Base-by-base conservation (phyloP, 331 rosid genomes). In the Erythrophleum ivorense region DNA sequence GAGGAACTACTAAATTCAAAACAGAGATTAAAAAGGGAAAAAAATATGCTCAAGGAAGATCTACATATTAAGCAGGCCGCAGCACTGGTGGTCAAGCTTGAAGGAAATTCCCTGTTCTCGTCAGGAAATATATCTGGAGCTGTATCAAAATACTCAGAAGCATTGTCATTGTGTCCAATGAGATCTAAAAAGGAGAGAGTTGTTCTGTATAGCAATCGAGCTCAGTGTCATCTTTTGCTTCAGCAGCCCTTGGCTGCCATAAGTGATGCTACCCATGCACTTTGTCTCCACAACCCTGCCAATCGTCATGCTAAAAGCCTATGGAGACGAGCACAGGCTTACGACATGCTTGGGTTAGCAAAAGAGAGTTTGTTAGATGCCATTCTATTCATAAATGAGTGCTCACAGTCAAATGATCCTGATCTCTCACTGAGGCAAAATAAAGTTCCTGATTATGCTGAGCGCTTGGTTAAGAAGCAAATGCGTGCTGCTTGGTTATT, bases 311-410 rank as follows among this genome's bases (percentile, higher is more conserved):
- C 99, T 79, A 96, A 96, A 88, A 93, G 98, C 81, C 95, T 96
- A 6, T 96, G 99, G 99, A 94, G 99, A 85, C 89, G 98, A 89
- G 98, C 99, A 70, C 99, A 96, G 85, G 98, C 99, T 50, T 94
- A 96, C 46, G 99, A 96, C 88, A 94, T 94, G 98, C 95, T 96
- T 73, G 99, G 98, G 48, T 84, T 89, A 80, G 97, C 98, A 3
- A 96, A 94, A 73, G 99, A 96, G 89, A 93, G 98, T 84, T 87
- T 96, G 80, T 78, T 96, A 82, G 98, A 94, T 86, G 99, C 98
- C 78, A 96, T 96, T 83, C 84, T 96, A 59, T 96, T 96, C 88
- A 96, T 96, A 81, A 95, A 95, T 11, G 99, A 95, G 88, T 93
- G 99, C 78, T 95, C 99, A 71, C 99, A 91, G 86, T 95, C 99